Percentiles rank a stretch among this genome's conserved stretches.
These are phyloP conservation scores for Extremus antarcticus DNA, from an alignment of 495 filamentous ascomycete genomes.

Conservation along the genomic window DNA sequence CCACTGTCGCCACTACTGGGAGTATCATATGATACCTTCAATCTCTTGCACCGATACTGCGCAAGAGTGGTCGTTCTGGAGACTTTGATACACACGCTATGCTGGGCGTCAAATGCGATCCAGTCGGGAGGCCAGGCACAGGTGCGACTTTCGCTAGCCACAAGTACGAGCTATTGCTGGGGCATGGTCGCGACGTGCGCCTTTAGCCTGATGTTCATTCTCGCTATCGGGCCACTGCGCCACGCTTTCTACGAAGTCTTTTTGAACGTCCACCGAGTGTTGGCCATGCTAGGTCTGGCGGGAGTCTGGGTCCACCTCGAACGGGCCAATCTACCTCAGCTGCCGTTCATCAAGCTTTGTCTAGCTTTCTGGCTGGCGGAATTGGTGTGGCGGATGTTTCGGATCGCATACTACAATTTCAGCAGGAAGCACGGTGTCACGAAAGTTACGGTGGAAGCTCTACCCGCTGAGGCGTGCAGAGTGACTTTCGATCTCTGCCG, in stretches of 20 bases:
- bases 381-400: constrained; percentile 20
- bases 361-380: constrained; percentile 27
- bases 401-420: constrained; percentile 28
- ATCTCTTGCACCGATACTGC: constrained; percentile 89
- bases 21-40: constrained; percentile 94
- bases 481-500: constrained; percentile 41
- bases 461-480: constrained; percentile 39
- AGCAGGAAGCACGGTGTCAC: constrained; percentile 27
- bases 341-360: constrained; percentile 29
- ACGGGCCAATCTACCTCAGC: constrained; percentile 31
- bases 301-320: constrained; percentile 46
- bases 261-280: constrained; percentile 42
- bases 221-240: constrained; percentile 42
- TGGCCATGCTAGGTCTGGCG: constrained; percentile 39
- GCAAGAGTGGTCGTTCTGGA: constrained; percentile 80
- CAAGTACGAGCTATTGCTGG: constrained; percentile 24
- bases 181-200: constrained; percentile 32
- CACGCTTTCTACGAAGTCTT: constrained; percentile 52
- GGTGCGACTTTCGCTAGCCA: constrained; percentile 11
- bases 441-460: constrained; percentile 40
- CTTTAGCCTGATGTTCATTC: constrained; percentile 40
- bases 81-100: constrained; percentile 59
- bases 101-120: constrained; percentile 49
- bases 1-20: constrained; percentile 71
- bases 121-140: constrained; percentile 16